phyloP scores from a whole-genome alignment of 495 filamentous ascomycete genomes.

The Hypoxylon trugodes region DNA sequence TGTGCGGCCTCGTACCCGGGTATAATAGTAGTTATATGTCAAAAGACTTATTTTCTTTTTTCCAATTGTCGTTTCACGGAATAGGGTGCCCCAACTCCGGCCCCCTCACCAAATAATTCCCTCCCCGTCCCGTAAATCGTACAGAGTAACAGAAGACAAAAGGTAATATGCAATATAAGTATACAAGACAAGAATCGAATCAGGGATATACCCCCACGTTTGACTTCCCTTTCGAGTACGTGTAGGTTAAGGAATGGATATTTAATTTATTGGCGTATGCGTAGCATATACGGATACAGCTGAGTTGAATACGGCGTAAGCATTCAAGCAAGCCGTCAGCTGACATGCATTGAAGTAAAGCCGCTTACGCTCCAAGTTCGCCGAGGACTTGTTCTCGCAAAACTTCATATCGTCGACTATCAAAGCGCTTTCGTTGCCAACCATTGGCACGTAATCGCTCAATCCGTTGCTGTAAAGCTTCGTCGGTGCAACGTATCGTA shows the following conservation, averaged over 20 bases:
- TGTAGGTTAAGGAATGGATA: too few relatives aligned
- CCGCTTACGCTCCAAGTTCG: slow-evolving; percentile 47
- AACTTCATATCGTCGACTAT: slow-evolving; percentile 55
- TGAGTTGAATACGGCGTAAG: not conserved
- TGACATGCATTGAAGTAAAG: not conserved
- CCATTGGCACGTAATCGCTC: slow-evolving; percentile 54
- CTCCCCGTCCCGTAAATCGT: not conserved
- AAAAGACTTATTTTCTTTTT: slow-evolving; percentile 1
- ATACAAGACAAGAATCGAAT: slow-evolving; percentile 17
- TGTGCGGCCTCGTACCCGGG: slow-evolving; percentile 12
- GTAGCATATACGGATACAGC: not conserved
- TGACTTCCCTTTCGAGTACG: not conserved
- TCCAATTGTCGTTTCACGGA: not conserved
- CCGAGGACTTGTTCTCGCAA: slow-evolving; percentile 56
- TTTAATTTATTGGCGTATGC: not conserved
- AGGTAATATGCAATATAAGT: slow-evolving; percentile 22
- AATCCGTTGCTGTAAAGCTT: slow-evolving; percentile 50
- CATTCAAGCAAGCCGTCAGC: slow-evolving; percentile 13
- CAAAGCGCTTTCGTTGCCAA: slow-evolving; percentile 61
- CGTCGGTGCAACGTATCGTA: slow-evolving; percentile 15
- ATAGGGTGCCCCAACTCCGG: not conserved
- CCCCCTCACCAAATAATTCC: not conserved
- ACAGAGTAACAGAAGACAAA: not conserved
- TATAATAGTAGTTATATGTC: slow-evolving; percentile 15
- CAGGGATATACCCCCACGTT: not conserved